These are phyloP conservation scores for Odontarrhena argentea DNA, from an alignment of 345 rosid genomes.

Conservation along the genomic window DNA sequence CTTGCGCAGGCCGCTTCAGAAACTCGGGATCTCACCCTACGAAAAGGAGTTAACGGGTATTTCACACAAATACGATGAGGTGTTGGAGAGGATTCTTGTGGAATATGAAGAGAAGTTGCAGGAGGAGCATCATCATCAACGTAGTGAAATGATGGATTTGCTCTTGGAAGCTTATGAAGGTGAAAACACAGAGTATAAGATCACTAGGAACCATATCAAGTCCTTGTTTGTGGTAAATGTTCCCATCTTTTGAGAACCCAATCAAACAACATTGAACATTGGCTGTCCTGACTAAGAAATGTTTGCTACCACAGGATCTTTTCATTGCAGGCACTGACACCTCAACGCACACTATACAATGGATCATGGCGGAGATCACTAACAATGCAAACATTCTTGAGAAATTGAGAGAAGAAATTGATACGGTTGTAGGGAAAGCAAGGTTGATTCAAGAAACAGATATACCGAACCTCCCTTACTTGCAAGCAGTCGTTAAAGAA, in stretches of 20 bases:
- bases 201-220: constrained; percentile 50
- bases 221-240: constrained; percentile 57
- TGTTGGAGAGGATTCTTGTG: too few relatives aligned
- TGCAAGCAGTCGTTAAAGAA: constrained; percentile 8
- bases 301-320: constrained; percentile 22
- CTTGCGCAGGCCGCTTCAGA: constrained; percentile 21
- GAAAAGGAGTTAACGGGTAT: too few relatives aligned
- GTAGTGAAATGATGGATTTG: constrained; percentile 24
- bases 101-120: too few relatives aligned
- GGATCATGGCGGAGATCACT: constrained; percentile 33
- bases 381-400: constrained; percentile 24
- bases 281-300: background rate
- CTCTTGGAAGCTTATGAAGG: constrained; percentile 20
- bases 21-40: background rate
- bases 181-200: background rate
- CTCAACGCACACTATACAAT: constrained; percentile 16
- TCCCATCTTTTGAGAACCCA: background rate
- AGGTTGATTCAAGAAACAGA: constrained; percentile 31
- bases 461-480: background rate
- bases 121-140: too few relatives aligned
- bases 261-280: background rate
- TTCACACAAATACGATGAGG: too few relatives aligned
- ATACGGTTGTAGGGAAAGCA: constrained; percentile 18
- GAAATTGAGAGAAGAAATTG: constrained; percentile 25
- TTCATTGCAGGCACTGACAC: constrained; percentile 30